Evolutionary conservation across 2,329 filamentous ascomycete genomes (phyloP).

Genomic region (Monilinia fructigena): DNA sequence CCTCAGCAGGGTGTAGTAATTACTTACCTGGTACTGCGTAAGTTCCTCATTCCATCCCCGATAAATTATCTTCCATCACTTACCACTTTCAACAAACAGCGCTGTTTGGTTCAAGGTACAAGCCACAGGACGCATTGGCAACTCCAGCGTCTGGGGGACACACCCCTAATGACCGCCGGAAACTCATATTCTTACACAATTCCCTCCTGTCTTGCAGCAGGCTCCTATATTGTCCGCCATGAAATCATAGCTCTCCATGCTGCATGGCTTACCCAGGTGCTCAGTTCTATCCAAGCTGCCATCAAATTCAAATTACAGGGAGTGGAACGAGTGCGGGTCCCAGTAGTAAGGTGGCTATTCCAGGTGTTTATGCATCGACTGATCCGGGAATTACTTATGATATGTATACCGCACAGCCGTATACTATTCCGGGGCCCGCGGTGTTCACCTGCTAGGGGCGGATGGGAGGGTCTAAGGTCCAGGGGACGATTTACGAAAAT

Average conservation of each 20-base stretch:
- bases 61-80: too few species aligned
- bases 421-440: conserved; percentile 45
- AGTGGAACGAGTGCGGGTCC: conserved; percentile 45
- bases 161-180: conserved; percentile 37
- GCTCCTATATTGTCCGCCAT: conserved; percentile 55
- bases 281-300: conserved; percentile 39
- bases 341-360: conserved; percentile 45
- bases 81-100: background rate
- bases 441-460: conserved; percentile 37
- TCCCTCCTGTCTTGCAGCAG: conserved; percentile 51
- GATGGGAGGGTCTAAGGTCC: too few species aligned
- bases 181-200: conserved; percentile 52
- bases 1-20: conserved; percentile 49
- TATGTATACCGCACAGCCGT: conserved; percentile 46
- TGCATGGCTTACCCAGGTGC: conserved; percentile 41
- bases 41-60: conserved; percentile 9
- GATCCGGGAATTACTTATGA: conserved; percentile 43
- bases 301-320: conserved; percentile 49
- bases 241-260: conserved; percentile 52
- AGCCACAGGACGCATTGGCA: conserved; percentile 38
- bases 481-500: background rate
- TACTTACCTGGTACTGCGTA: conserved; percentile 48
- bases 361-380: conserved; percentile 48
- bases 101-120: conserved; percentile 50
- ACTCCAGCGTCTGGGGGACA: conserved; percentile 33